Base-by-base conservation (phyloP, 768 basidiomycete species). In the Amanita molliuscula region DNA sequence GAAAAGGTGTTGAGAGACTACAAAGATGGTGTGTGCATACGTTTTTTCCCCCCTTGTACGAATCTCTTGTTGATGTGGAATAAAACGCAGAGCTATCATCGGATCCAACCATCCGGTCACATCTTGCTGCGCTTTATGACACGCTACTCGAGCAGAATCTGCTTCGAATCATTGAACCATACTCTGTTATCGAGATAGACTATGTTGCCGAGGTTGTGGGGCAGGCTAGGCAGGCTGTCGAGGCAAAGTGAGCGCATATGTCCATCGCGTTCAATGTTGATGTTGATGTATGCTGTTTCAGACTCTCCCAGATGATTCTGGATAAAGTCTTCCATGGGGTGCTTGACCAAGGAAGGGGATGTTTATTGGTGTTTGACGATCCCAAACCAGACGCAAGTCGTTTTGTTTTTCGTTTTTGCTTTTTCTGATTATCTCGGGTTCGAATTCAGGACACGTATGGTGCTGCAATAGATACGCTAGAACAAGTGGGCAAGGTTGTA, bases 241-340 rank as follows among this genome's bases (percentile, higher is more conserved):
- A 98, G 67, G 78, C 82, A 18, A 98, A 96, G 92, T 93, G 54
- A 55, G 84, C 69, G n/a, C 29, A 18, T 18, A 38, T 16, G 20
- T 44, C 44, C 51, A 43, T 10, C 18, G 40, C 35, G 44, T 6
- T 51, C n/a, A 7, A 20, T 20, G 21, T 11, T 9, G 10, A 48
- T 50, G 21, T 11, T n/a, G 44, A 33, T 8, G 31, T 16, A 26
- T 21, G 6, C 37, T 18, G 4, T 16, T 28, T 4, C 57, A 95
- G 94, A 62, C 69, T 98, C 23, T 92, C 88, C 26, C 95, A 99
- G 63, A 98, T 99, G 95, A 99, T 98, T 54, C 71, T 97, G 33
- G 95, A 97, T 67, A 94, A 94, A 58, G 81, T 94, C 1, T 78
- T 98, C 55, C 79, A 90, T 54, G 95, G 95, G 4, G 93, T 99